Evolutionary conservation across 768 basidiomycete species (phyloP).

Genomic region (Russula vinacea): DNA sequence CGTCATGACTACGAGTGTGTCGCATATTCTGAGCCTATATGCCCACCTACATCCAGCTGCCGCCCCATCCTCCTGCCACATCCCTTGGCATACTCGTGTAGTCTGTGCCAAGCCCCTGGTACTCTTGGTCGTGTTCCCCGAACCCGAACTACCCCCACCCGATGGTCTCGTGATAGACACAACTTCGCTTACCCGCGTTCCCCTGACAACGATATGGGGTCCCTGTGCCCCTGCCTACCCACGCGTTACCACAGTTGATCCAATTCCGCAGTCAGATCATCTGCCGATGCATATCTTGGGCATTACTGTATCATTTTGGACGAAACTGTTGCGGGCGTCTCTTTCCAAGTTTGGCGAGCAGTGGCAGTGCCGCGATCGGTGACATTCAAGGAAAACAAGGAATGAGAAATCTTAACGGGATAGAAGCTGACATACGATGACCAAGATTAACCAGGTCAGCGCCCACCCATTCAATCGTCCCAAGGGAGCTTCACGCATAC

Average conservation of each 20-base stretch:
- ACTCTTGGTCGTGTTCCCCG: not conserved
- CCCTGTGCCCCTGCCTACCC: conserved; percentile 60
- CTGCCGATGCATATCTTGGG: conserved; percentile 59
- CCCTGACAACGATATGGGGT: conserved; percentile 45
- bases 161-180: not conserved
- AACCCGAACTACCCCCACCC: too few relatives aligned
- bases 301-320: conserved; percentile 50
- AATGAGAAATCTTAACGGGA: conserved; percentile 55
- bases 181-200: conserved; percentile 31
- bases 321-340: conserved; percentile 44
- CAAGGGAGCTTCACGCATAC: not conserved
- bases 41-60: conserved; percentile 49
- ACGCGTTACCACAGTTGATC: conserved; percentile 69
- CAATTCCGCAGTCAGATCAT: conserved; percentile 75
- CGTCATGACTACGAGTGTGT: too few relatives aligned
- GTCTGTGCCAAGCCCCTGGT: conserved; percentile 50
- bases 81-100: conserved; percentile 45
- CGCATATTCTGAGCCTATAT: too few relatives aligned
- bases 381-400: conserved; percentile 71
- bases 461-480: conserved; percentile 1
- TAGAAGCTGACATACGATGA: conserved; percentile 40
- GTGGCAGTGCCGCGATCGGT: conserved; percentile 47
- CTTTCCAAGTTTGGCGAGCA: conserved; percentile 57
- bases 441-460: conserved; percentile 36
- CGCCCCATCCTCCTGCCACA: conserved; percentile 31